phyloP scores from a whole-genome alignment of 371 early-diverging fungal species.

The Syncephalastrum sp. region DNA sequence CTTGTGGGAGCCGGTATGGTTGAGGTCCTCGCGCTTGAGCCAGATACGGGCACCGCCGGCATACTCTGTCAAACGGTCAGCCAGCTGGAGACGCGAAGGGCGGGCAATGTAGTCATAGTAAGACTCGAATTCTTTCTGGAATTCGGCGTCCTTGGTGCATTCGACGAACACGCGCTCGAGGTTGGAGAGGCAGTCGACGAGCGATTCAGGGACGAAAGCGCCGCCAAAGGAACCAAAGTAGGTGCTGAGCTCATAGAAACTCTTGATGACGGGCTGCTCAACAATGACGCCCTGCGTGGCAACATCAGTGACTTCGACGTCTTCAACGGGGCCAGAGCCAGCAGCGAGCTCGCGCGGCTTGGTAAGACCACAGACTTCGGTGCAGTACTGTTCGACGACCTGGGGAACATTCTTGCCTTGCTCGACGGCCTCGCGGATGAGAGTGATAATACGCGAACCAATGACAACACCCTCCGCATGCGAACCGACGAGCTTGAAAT shows the following conservation, averaged over 20 bases:
- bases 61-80: slow-evolving; percentile 80
- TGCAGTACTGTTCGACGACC: slow-evolving; percentile 58
- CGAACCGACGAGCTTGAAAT: slow-evolving; percentile 82
- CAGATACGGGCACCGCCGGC: slow-evolving; percentile 90
- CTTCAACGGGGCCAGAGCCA: slow-evolving; percentile 29
- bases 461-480: slow-evolving; percentile 95
- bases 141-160: slow-evolving; percentile 82
- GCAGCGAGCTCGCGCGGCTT: slow-evolving; percentile 22
- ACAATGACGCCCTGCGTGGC: slow-evolving; percentile 20
- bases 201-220: slow-evolving; percentile 94
- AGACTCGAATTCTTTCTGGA: slow-evolving; percentile 88
- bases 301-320: slow-evolving; percentile 28
- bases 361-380: slow-evolving; percentile 63
- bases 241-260: slow-evolving; percentile 56
- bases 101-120: slow-evolving; percentile 92
- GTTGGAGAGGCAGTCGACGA: slow-evolving; percentile 90
- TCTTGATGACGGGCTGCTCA: slow-evolving; percentile 22
- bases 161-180: slow-evolving; percentile 79
- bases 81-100: slow-evolving; percentile 85
- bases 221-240: slow-evolving; percentile 97
- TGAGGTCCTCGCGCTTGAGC: slow-evolving; percentile 97
- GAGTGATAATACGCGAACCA: slow-evolving; percentile 86
- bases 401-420: slow-evolving; percentile 46
- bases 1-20: slow-evolving; percentile 98
- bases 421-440: slow-evolving; percentile 64